Evolutionary conservation across 345 rosid genomes (phyloP), one percentile per base, ranked within the genome.

Genomic region (Ceriops zippeliana): DNA sequence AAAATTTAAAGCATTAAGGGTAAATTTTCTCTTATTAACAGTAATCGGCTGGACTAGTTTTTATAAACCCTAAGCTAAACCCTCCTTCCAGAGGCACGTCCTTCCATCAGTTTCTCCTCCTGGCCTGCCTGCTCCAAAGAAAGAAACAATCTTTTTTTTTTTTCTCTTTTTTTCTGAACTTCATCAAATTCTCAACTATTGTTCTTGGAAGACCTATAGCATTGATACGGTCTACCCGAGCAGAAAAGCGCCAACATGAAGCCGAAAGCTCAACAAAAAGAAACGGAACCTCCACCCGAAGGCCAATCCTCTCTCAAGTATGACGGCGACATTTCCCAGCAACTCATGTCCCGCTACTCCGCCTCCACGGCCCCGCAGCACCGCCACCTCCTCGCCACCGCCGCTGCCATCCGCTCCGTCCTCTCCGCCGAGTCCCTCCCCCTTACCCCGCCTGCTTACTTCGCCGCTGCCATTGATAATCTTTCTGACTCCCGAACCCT

Each of bases 311-410:
- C n/a, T 34, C 63, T 72, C 76, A 82, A 84, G 54, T 76, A 82
- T 49, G 75, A 83, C 71, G 37, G 81, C 32, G 97, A 95, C 65
- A 74, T 95, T 67, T 95, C 88, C 79, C 90, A 86, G 63, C 96
- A 89, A 64, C 91, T 95, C 58, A 84, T 95, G 86, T 90, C 87
- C 76, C 97, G 99, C 28, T 95, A 95, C 61, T 81, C 93, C 54
- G 75, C 88, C 47, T 95, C 96, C 42, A 78, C 96, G 1, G 97
- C 99, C 52, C 77, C 86, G 0, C 97, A 95, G 70, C 96, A 91
- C 76, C 86, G 92, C 68, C 98, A 93, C 78, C 93, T 93, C 54
- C 76, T 91, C 52, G 98, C 98, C 66, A 84, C 95, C 28, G 90
- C 96, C 38, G 93, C 86, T 52, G 90, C 99, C 24, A 86, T 90